phyloP scores from a whole-genome alignment of 1,284 basidiomycete genomes.

The Naganishia liquefaciens region DNA sequence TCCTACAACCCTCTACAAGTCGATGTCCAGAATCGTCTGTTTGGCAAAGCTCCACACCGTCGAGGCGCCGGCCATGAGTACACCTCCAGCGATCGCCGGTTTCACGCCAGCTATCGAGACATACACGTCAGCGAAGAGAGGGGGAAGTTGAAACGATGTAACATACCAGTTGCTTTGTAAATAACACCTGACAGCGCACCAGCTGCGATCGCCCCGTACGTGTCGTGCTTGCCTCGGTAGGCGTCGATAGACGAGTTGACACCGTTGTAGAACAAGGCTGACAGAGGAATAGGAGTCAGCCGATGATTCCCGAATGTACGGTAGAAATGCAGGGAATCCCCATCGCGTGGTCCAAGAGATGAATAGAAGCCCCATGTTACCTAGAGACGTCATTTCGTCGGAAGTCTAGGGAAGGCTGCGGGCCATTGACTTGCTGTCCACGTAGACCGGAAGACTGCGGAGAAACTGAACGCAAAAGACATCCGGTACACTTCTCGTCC shows the following conservation, averaged over 20 bases:
- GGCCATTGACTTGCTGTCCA: too few species aligned
- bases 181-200: slow-evolving; percentile 87
- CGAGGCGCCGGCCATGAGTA: slow-evolving; percentile 81
- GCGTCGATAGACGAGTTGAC: slow-evolving; percentile 92
- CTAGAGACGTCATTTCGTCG: too few species aligned
- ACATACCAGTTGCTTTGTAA: slow-evolving; percentile 89
- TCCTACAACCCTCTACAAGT: slow-evolving; percentile 32
- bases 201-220: slow-evolving; percentile 84
- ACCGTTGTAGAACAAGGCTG: slow-evolving; percentile 94
- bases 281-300: not conserved
- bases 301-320: too few species aligned
- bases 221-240: slow-evolving; percentile 87
- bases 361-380: too few species aligned
- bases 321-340: too few species aligned
- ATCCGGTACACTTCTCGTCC: too few species aligned
- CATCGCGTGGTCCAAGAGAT: too few species aligned
- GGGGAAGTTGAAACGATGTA: slow-evolving; percentile 43
- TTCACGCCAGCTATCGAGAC: slow-evolving; percentile 75
- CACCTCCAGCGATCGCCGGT: slow-evolving; percentile 83
- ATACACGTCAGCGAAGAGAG: slow-evolving; percentile 12
- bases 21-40: slow-evolving; percentile 57
- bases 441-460: too few species aligned
- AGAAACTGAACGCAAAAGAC: too few species aligned
- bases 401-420: too few species aligned
- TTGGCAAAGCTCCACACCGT: slow-evolving; percentile 92